Percentiles rank a stretch among this genome's conserved stretches.
phyloP scores from a whole-genome alignment of 768 basidiomycete species.

The Naematelia encephala region DNA sequence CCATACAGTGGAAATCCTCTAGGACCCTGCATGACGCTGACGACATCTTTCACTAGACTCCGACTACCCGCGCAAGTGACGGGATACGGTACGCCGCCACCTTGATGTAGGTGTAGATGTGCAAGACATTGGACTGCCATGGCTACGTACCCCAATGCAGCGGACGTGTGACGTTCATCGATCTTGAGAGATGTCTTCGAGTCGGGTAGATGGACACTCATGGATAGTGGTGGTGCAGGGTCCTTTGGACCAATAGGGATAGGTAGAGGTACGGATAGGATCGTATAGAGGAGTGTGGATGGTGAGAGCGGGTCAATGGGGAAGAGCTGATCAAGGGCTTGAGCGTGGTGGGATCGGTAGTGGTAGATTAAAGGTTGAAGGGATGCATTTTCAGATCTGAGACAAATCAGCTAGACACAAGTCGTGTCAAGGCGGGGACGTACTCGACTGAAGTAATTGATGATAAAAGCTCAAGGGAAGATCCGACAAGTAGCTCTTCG shows the following conservation, averaged over 20 bases:
- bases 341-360: conserved; percentile 56
- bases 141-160: conserved; percentile 85
- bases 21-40: conserved; percentile 92
- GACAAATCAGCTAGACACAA: conserved; percentile 4
- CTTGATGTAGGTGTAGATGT: conserved; percentile 55
- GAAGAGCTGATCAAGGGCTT: conserved; percentile 71
- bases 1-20: conserved; percentile 94
- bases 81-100: conserved; percentile 73
- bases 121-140: conserved; percentile 80
- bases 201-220: conserved; percentile 57
- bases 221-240: conserved; percentile 74
- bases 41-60: conserved; percentile 85
- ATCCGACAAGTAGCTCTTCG: conserved; percentile 16
- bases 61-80: conserved; percentile 85
- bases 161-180: conserved; percentile 80
- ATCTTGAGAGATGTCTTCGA: conserved; percentile 24
- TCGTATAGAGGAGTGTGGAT: conserved; percentile 81
- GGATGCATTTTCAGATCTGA: conserved; percentile 56
- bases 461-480: conserved; percentile 15
- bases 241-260: conserved; percentile 71
- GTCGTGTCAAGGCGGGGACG: conserved; percentile 21
- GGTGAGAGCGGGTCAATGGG: conserved; percentile 84
- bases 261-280: conserved; percentile 82
- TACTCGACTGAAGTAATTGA: conserved; percentile 28
- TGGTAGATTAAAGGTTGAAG: conserved; percentile 56